Conservation (phyloP, 179 eudicot species). For the Camellia oleifera region DNA sequence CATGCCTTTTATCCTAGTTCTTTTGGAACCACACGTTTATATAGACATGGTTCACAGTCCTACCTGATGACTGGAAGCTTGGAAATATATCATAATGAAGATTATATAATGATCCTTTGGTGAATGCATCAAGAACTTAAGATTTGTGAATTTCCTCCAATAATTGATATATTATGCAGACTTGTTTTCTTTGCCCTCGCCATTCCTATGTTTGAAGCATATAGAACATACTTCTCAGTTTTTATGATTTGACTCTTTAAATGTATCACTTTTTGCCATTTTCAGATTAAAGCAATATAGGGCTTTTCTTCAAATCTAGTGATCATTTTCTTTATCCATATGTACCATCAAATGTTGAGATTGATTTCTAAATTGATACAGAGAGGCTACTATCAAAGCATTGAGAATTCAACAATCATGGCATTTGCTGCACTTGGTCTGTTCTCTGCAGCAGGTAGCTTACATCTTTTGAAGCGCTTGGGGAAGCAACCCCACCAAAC, state of each 20-base stretch:
- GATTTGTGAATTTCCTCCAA: neutral
- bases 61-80: neutral
- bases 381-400: slow-evolving; percentile 63
- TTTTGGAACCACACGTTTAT: neutral
- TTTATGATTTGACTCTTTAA: neutral
- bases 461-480: slow-evolving; percentile 62
- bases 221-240: neutral
- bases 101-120: neutral
- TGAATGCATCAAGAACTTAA: neutral
- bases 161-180: neutral
- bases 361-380: slow-evolving; percentile 27
- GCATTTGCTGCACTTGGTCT: slow-evolving; percentile 69
- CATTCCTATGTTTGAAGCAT: neutral
- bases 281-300: neutral
- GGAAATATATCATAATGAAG: neutral
- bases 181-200: neutral
- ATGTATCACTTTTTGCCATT: neutral
- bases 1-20: neutral
- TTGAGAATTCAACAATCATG: slow-evolving; percentile 67
- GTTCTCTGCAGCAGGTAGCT: slow-evolving; percentile 75
- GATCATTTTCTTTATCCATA: neutral
- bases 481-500: slow-evolving; percentile 84
- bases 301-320: neutral
- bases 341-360: neutral
- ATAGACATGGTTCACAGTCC: neutral